A percentile compares a stretch with the other conserved stretches of the same genome.
Conservation (phyloP, 306 rosid species). For the Sechiopsis laciniata region DNA sequence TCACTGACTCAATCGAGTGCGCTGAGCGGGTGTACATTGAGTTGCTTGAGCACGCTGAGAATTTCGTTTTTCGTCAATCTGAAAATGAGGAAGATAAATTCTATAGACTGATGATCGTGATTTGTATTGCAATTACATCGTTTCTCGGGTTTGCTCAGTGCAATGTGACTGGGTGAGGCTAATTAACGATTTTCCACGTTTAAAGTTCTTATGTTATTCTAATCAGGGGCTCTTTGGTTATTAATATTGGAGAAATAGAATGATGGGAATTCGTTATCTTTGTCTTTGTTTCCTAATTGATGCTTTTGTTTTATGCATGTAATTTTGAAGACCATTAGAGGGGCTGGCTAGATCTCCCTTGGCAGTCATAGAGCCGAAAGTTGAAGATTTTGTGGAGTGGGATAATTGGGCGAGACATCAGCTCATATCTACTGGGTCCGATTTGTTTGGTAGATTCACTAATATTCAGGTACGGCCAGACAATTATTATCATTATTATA, state of each 20-base stretch:
- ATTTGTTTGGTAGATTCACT: constrained; percentile 74
- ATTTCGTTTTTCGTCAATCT: constrained; percentile 35
- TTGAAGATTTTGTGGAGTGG: constrained; percentile 44
- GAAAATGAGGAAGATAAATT: constrained; percentile 36
- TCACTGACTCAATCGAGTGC: constrained; percentile 33
- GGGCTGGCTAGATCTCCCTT: constrained; percentile 61
- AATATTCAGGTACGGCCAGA: constrained; percentile 59
- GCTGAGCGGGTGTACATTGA: constrained; percentile 53
- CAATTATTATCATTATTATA: no score
- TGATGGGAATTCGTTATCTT: neutral
- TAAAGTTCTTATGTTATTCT: neutral
- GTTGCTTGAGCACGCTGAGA: constrained; percentile 48
- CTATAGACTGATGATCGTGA: constrained; percentile 34
- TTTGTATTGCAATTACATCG: constrained; percentile 61
- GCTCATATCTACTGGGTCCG: constrained; percentile 84
- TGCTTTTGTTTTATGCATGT: neutral
- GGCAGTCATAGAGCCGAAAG: constrained; percentile 30
- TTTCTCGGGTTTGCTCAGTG: constrained; percentile 59
- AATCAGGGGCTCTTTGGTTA: neutral
- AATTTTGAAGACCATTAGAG: constrained; percentile 52
- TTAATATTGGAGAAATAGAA: neutral
- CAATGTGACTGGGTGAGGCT: constrained; percentile 65
- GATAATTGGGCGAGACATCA: constrained; percentile 84
- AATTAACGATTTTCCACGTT: neutral
- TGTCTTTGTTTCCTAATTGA: neutral